Evolutionary conservation across 31 red algal species (phyloP).

Genomic region (Odonthalia washingtoniensis): DNA sequence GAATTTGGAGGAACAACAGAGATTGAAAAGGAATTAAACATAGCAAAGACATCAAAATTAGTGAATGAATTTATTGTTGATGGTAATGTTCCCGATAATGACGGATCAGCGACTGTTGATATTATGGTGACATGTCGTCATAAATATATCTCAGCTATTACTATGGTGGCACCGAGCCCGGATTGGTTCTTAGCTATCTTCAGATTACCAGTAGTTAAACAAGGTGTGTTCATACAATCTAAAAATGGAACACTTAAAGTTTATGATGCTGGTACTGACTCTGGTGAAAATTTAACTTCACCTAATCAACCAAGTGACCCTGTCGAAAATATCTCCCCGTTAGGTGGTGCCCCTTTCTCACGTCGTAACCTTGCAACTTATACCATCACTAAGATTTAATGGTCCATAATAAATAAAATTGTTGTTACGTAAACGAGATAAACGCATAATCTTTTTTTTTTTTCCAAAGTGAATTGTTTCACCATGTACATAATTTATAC

Average conservation of each 20-base stretch:
- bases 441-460: no score
- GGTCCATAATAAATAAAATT: no score
- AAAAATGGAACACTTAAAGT: not conserved
- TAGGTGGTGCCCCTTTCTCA: not conserved
- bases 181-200: not conserved
- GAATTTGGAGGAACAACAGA: not conserved
- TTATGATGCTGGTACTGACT: constrained; percentile 2
- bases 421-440: no score
- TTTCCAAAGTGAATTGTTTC: no score
- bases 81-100: not conserved
- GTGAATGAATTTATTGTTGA: not conserved
- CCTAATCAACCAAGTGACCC: not conserved
- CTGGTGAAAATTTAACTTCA: not conserved
- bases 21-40: not conserved
- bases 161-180: not conserved
- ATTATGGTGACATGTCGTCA: not conserved
- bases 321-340: not conserved
- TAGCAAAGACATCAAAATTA: not conserved
- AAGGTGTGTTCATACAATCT: not conserved
- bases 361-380: not conserved
- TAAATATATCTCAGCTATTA: not conserved
- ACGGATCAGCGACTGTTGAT: not conserved
- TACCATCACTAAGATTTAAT: not conserved
- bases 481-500: no score
- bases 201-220: not conserved